These are phyloP conservation scores for Thelonectria discophora DNA, from an alignment of 2,329 filamentous ascomycete genomes.

Conservation along the genomic window DNA sequence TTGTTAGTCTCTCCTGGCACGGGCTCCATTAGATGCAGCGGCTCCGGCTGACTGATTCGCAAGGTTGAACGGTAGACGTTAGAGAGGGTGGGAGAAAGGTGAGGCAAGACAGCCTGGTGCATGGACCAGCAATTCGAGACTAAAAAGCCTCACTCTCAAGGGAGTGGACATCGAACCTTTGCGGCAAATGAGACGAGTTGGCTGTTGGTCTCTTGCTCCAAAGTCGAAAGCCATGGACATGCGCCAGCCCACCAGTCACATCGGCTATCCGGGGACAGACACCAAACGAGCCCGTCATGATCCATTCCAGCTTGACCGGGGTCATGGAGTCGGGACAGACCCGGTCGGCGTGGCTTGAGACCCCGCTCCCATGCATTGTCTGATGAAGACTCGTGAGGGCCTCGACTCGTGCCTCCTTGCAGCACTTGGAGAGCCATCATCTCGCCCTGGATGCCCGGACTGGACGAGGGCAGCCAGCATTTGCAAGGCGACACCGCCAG, in stretches of 20 bases:
- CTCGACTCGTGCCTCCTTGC: neutral
- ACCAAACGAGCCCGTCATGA: constrained; percentile 4
- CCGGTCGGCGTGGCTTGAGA: constrained; percentile 17
- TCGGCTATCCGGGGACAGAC: constrained; percentile 10
- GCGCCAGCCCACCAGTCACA: constrained; percentile 10
- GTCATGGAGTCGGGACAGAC: constrained; percentile 5
- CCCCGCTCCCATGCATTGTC: constrained; percentile 12
- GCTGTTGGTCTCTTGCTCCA: constrained; percentile 1
- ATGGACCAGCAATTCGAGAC: constrained; percentile 2
- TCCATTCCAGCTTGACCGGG: constrained; percentile 3
- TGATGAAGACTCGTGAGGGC: constrained; percentile 4
- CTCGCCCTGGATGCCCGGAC: neutral
- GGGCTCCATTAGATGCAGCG: constrained; percentile 12
- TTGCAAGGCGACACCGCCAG: neutral
- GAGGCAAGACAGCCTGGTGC: neutral
- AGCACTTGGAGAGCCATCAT: neutral
- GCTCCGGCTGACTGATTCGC: constrained; percentile 3
- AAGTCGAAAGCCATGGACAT: neutral
- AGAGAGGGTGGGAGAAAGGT: no score
- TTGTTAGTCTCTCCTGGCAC: constrained; percentile 12
- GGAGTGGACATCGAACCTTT: constrained; percentile 17
- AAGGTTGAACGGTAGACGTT: neutral
- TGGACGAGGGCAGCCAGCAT: neutral
- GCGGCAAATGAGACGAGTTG: constrained; percentile 8
- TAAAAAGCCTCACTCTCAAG: constrained; percentile 13